Evolutionary conservation across 169 alveolate species (phyloP).

Genomic region (Plasmodium knowlesi): DNA sequence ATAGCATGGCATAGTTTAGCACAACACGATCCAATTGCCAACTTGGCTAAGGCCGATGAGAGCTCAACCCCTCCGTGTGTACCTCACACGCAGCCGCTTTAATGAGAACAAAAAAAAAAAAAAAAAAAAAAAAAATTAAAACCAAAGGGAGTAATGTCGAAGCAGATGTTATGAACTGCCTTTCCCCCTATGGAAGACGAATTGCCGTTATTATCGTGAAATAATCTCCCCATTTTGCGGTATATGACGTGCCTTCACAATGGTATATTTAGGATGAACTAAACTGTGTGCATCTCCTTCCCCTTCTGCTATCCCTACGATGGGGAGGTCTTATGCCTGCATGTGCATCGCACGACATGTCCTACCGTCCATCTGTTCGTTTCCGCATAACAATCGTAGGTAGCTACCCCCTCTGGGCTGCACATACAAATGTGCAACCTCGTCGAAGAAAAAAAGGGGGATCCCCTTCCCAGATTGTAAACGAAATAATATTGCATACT

Average conservation of each 20-base stretch:
- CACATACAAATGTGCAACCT: neutral
- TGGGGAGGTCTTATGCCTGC: neutral
- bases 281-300: no score
- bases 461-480: neutral
- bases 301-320: neutral
- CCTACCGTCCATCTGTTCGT: neutral
- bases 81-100: neutral
- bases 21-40: neutral
- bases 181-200: neutral
- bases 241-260: neutral
- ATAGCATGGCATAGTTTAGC: neutral
- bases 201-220: neutral
- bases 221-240: neutral
- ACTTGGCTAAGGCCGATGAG: neutral
- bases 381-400: neutral
- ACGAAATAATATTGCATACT: neutral
- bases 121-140: no score
- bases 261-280: neutral
- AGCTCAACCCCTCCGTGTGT: neutral
- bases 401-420: neutral
- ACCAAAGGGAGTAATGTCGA: neutral
- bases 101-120: neutral
- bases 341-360: neutral
- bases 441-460: neutral
- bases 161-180: neutral